Evolutionary conservation across 352 stramenopile genomes (phyloP).

Genomic region (Phytophthora gonapodyides): DNA sequence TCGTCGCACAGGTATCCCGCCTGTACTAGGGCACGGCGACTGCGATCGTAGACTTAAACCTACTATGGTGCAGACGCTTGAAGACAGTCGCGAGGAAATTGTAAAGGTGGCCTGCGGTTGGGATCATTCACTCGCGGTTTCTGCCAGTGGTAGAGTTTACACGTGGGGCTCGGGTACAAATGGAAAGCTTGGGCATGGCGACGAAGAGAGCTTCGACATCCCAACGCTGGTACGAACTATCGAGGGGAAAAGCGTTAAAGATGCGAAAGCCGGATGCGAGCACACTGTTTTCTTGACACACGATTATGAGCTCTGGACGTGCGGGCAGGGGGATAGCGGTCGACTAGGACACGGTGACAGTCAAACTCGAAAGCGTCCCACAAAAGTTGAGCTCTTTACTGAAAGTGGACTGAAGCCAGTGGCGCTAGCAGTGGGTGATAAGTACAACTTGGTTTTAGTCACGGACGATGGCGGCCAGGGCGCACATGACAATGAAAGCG

Average conservation of each 20-base stretch:
- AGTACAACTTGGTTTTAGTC: slow-evolving; percentile 85
- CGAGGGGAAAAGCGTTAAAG: slow-evolving; percentile 52
- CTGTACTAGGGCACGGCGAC: slow-evolving; percentile 79
- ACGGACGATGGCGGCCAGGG: slow-evolving; percentile 36
- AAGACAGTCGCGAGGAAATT: slow-evolving; percentile 64
- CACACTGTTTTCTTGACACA: slow-evolving; percentile 71
- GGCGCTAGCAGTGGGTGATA: slow-evolving; percentile 83
- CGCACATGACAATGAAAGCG: slow-evolving; percentile 3
- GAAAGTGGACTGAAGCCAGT: slow-evolving; percentile 58
- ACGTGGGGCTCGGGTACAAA: slow-evolving; percentile 85
- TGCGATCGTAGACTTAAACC: slow-evolving; percentile 70
- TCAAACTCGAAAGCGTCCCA: slow-evolving; percentile 62
- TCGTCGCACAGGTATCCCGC: slow-evolving; percentile 72
- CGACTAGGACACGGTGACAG: slow-evolving; percentile 76
- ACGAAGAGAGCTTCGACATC: slow-evolving; percentile 78
- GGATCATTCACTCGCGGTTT: slow-evolving; percentile 84
- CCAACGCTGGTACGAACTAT: slow-evolving; percentile 60
- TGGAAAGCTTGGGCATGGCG: slow-evolving; percentile 80
- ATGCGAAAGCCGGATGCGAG: slow-evolving; percentile 83
- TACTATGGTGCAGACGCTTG: slow-evolving; percentile 51
- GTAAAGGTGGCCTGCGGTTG: slow-evolving; percentile 72
- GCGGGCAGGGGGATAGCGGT: slow-evolving; percentile 81
- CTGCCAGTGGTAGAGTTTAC: slow-evolving; percentile 57
- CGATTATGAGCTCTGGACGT: slow-evolving; percentile 75
- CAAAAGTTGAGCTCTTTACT: slow-evolving; percentile 58